Percentiles rank a stretch among this genome's conserved stretches.
Evolutionary conservation across 2,329 filamentous ascomycete species (phyloP).

Genomic region (Didymellaceae sp.): DNA sequence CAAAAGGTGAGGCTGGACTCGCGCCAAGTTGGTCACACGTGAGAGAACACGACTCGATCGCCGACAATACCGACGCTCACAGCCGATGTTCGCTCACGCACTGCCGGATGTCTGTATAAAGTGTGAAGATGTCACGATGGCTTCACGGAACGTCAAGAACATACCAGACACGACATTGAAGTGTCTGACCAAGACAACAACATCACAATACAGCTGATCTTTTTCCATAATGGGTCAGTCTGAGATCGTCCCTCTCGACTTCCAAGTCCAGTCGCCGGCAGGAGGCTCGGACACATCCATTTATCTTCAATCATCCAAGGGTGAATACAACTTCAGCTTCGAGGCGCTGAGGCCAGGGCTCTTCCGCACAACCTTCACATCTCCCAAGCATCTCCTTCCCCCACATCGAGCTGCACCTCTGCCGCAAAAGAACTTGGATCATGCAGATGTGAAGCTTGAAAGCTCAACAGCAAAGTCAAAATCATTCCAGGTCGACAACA

Average conservation of each 20-base stretch:
- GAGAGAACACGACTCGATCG: neutral
- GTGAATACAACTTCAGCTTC: conserved; percentile 65
- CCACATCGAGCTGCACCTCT: conserved; percentile 67
- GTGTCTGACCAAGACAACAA: too few relatives aligned
- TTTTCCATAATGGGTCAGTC: conserved; percentile 55
- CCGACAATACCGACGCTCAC: conserved; percentile 6
- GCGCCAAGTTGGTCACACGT: neutral
- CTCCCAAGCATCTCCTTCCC: conserved; percentile 66
- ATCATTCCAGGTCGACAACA: conserved; percentile 56
- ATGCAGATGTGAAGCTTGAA: conserved; percentile 27
- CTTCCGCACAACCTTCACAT: conserved; percentile 72
- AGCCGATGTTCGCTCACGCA: neutral
- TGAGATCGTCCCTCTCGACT: conserved; percentile 53
- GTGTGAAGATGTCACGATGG: neutral
- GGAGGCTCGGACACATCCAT: conserved; percentile 38
- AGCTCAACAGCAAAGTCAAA: conserved; percentile 41
- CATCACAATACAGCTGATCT: too few relatives aligned
- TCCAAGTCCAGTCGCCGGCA: conserved; percentile 34
- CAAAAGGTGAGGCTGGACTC: neutral
- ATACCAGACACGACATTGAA: neutral
- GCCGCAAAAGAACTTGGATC: conserved; percentile 49
- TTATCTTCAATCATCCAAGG: conserved; percentile 52
- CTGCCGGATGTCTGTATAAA: conserved; percentile 3
- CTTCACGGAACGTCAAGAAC: neutral
- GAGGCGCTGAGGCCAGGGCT: conserved; percentile 67